Base-by-base conservation (phyloP, 148 eudicot species). In the Silene conica region DNA sequence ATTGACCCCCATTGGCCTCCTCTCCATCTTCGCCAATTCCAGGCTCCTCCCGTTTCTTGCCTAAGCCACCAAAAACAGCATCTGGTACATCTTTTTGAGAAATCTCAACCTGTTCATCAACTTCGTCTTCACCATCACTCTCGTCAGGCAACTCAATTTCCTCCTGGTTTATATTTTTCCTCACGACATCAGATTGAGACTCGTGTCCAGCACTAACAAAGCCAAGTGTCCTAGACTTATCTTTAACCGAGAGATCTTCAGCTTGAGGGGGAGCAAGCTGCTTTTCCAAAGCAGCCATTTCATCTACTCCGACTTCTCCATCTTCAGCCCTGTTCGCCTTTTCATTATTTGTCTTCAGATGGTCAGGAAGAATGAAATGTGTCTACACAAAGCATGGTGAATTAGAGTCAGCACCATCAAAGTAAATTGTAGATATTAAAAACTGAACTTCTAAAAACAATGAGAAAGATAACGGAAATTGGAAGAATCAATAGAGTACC, bases 131-230 rank as follows among this genome's bases (percentile, higher is more conserved):
- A 11, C 84, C 80, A 8, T 87, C 93, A 43, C 91, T 87, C 71
- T 86, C 98, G 4, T 92, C 98, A 0, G 97, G 97, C 1, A 92
- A 84, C 69, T 95, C 98, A 2, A 95, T 92, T 48, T 90, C 98
- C 77, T 92, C 98, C 6, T 74, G 74, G 73, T 89, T 92, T 12
- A 82, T 85, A 12, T 77, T 75, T 16, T 77, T 77, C 66, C 46
- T 85, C 10, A 41, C 82, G 18, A 55, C 86, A 48, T 82, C 81
- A 9, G 73, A 46, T 56, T 83, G 77, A 61, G 89, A 84, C 70
- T 85, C 87, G 13, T 84, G 84, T n/a, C 98, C 97, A 1, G 90
- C 96, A 41, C 97, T 92, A 43, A 89, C 97, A 74, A 95, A 95
- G 25, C 97, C 92, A 38, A 91, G 71, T 10, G 77, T 74, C 76